phyloP scores from a whole-genome alignment of 306 rosid genomes.

The Trichosanthes truncata region DNA sequence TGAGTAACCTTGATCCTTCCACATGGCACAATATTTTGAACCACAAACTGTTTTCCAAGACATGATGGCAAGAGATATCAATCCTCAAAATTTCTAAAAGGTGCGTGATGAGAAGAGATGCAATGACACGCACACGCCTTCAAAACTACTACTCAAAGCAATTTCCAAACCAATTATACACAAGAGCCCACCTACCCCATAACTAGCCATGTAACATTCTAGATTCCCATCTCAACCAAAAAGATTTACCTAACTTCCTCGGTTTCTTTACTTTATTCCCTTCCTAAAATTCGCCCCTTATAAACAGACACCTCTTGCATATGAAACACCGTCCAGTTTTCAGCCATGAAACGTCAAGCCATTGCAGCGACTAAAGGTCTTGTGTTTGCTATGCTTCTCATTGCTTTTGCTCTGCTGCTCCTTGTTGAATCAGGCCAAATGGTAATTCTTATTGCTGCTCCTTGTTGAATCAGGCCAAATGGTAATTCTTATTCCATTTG shows the following conservation, averaged over 20 bases:
- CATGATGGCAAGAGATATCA: background rate
- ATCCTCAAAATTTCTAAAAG: background rate
- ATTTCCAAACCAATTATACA: background rate
- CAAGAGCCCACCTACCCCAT: background rate
- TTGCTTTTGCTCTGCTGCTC: constrained; percentile 30
- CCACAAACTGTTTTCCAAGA: background rate
- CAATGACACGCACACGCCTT: background rate
- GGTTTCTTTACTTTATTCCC: background rate
- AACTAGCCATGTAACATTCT: background rate
- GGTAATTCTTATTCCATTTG: constrained; percentile 9
- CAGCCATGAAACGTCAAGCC: background rate
- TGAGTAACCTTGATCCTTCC: background rate
- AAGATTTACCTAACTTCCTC: background rate
- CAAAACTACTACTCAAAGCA: constrained; percentile 2
- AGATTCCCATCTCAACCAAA: background rate
- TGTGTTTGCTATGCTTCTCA: constrained; percentile 15
- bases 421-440: constrained; percentile 20
- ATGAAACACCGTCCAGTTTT: background rate
- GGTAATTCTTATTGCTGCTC: constrained; percentile 21
- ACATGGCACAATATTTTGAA: background rate
- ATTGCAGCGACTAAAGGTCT: constrained; percentile 9
- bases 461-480: constrained; percentile 20
- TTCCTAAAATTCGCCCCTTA: background rate
- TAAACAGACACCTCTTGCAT: background rate
- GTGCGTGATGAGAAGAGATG: background rate